These are phyloP conservation scores for Penicillium dipodomyicola DNA, from an alignment of 495 filamentous ascomycete genomes.

Conservation along the genomic window DNA sequence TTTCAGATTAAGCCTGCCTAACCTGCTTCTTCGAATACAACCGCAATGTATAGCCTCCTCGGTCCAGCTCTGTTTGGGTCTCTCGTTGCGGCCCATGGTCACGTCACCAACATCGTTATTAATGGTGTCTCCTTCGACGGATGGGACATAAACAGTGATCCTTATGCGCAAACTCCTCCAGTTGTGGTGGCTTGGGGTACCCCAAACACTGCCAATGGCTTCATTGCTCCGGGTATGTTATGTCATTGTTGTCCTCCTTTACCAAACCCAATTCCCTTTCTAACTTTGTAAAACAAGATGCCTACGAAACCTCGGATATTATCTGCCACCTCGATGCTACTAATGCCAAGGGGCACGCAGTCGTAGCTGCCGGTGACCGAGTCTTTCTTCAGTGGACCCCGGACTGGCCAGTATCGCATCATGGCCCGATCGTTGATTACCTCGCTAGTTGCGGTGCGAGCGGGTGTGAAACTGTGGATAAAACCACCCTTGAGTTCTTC, in stretches of 20 bases:
- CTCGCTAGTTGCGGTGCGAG: constrained; percentile 67
- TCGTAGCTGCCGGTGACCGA: constrained; percentile 51
- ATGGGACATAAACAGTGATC: constrained; percentile 46
- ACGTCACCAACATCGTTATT: constrained; percentile 32
- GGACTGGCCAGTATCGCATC: constrained; percentile 62
- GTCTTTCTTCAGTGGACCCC: constrained; percentile 60
- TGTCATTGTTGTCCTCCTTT: background rate
- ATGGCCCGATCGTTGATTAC: constrained; percentile 70
- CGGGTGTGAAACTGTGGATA: constrained; percentile 60
- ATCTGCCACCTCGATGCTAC: constrained; percentile 62
- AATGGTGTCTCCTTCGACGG: constrained; percentile 31
- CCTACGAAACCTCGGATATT: constrained; percentile 54
- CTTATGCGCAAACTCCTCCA: constrained; percentile 43
- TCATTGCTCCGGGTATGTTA: constrained; percentile 43
- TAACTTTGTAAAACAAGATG: constrained; percentile 35
- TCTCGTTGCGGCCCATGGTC: constrained; percentile 28
- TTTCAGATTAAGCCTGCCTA: background rate
- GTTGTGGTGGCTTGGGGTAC: constrained; percentile 54
- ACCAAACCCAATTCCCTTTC: background rate
- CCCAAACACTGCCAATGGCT: constrained; percentile 57
- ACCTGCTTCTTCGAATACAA: background rate
- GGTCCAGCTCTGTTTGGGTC: constrained; percentile 12
- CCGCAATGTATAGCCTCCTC: constrained; percentile 1
- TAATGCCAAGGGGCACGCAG: constrained; percentile 50
- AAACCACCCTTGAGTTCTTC: constrained; percentile 64